Percentiles rank a stretch among this genome's conserved stretches.
Conservation (phyloP, 306 rosid species). For the Gillenia trifoliata region DNA sequence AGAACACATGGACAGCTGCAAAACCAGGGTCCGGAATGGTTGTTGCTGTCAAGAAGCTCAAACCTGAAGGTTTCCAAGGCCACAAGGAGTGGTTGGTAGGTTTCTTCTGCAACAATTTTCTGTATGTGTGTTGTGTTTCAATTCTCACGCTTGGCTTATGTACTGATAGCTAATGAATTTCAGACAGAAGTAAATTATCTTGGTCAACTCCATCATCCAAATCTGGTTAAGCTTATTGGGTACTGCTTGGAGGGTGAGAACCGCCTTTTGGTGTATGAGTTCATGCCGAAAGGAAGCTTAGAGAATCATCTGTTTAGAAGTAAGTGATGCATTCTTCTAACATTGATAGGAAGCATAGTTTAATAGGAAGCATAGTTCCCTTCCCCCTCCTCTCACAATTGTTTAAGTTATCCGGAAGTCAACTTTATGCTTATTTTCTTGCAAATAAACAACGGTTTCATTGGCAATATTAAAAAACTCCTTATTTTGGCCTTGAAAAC, state of each 20-base stretch:
- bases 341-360: not conserved
- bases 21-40: slow-evolving; percentile 88
- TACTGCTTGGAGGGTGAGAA: slow-evolving; percentile 91
- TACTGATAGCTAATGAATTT: slow-evolving; percentile 25
- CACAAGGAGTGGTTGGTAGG: slow-evolving; percentile 97
- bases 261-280: slow-evolving; percentile 87
- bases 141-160: slow-evolving; percentile 9
- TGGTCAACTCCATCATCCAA: slow-evolving; percentile 83
- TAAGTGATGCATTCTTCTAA: slow-evolving; percentile 30
- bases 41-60: slow-evolving; percentile 91
- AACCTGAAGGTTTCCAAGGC: slow-evolving; percentile 86
- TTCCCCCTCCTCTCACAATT: not conserved
- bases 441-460: not conserved
- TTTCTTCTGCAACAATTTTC: slow-evolving; percentile 4
- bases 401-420: not conserved
- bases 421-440: not conserved
- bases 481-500: not conserved
- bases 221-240: slow-evolving; percentile 84
- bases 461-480: not conserved
- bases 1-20: slow-evolving; percentile 44
- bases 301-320: slow-evolving; percentile 94
- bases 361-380: not conserved
- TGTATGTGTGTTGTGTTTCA: not conserved
- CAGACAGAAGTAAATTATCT: slow-evolving; percentile 96
- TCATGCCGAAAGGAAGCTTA: slow-evolving; percentile 92